Base-by-base conservation (phyloP, 2,329 filamentous ascomycete genomes). In the Xylaria sp. region DNA sequence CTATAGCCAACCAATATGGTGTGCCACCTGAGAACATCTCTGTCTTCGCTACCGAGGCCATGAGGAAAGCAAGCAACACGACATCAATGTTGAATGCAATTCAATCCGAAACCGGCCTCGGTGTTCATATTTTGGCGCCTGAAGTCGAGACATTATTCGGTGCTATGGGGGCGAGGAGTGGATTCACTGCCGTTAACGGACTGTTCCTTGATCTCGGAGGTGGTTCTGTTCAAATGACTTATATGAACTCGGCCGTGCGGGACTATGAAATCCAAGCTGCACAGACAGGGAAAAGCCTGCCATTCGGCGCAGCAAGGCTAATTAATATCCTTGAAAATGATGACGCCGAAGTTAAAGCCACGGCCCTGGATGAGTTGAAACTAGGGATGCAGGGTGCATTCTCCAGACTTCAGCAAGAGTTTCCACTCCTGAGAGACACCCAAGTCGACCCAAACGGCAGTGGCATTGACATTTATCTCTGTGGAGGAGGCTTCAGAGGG, bases 141-240 rank as follows among this genome's bases (percentile, higher is more conserved):
- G 87, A 89, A 70, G 92, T 94, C 38, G 94, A 97, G 80, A 94
- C 93, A 0, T 82, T 92, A 31, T 88, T 96, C 62, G 94, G 94
- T 1, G 92, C 93, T 3, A 86, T 94, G 83, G 94, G 94, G 1
- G 91, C 94, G 6, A 89, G 93, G 27, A 94, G 92, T 72, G 90
- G 89, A 27, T 89, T 95, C 69, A 83, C 84, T 10, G 77, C 85
- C 7, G 88, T 95, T 31, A 85, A 88, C 62, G 94, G 93, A 0
- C 79, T 97, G 36, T 92, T 96, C 69, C 92, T 97, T 82, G 94
- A 97, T 79, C 85, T 97, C 1, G 94, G 94, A 39, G 93, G 93
- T 45, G 87, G 87, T 65, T 89, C 87, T 71, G 85, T 89, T 22
- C 87, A 90, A 79, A 88, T 90, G 84, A 87, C 87, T 15, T 90